phyloP scores from a whole-genome alignment of 1,139 yeast genomes.

The Scheffersomyces lignicola region DNA sequence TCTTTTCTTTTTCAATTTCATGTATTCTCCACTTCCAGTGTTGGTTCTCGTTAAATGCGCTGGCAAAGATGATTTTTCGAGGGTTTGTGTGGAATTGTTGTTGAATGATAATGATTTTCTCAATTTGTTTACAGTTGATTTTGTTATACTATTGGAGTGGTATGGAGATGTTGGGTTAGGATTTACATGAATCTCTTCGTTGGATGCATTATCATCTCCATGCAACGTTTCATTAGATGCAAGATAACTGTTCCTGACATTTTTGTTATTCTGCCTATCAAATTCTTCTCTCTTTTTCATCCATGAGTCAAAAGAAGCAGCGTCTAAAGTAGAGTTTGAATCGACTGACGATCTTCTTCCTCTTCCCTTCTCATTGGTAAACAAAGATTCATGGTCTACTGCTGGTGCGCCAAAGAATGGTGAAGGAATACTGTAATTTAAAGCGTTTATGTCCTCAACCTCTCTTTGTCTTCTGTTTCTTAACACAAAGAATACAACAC shows the following conservation, averaged over 20 bases:
- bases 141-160: constrained; percentile 2
- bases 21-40: constrained; percentile 1
- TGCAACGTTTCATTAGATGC: constrained; percentile 25
- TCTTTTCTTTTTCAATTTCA: constrained; percentile 11
- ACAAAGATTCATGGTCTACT: constrained; percentile 10
- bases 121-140: constrained; percentile 9
- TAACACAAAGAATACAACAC: constrained; percentile 17
- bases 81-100: constrained; percentile 16
- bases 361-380: constrained; percentile 9
- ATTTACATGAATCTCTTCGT: constrained; percentile 2
- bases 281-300: constrained; percentile 50
- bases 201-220: constrained; percentile 14
- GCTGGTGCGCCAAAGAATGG: constrained; percentile 5
- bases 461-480: constrained; percentile 22
- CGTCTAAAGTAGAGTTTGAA: constrained; percentile 39
- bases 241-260: constrained; percentile 24
- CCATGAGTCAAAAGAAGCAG: constrained; percentile 50
- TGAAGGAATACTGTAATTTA: constrained; percentile 33
- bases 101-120: constrained; percentile 23
- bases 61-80: constrained; percentile 6
- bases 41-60: constrained; percentile 3
- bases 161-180: background rate
- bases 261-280: constrained; percentile 25
- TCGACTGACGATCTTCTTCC: constrained; percentile 25
- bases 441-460: constrained; percentile 25